Conservation (phyloP, 257 asterid genomes). For the Scutellaria baicalensis region DNA sequence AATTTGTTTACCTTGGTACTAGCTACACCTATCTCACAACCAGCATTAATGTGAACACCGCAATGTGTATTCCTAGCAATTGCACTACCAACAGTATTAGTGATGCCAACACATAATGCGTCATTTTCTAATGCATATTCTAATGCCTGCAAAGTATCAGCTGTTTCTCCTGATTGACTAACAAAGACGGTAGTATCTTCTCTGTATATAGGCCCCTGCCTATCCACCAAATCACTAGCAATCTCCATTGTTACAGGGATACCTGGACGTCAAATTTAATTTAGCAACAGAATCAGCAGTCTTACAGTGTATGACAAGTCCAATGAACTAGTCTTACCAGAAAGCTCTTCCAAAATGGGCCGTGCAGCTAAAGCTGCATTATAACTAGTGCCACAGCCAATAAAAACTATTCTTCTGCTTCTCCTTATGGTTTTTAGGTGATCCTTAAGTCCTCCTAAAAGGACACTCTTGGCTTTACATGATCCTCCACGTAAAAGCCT, state of each 20-base stretch:
- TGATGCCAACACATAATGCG: slow-evolving; percentile 95
- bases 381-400: slow-evolving; percentile 98
- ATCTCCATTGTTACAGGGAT: slow-evolving; percentile 95
- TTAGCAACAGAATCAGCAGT: slow-evolving; percentile 1
- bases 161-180: slow-evolving; percentile 99
- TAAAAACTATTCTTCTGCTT: slow-evolving; percentile 89
- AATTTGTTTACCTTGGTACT: slow-evolving; percentile 70
- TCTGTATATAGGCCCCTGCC: slow-evolving; percentile 95
- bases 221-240: slow-evolving; percentile 95
- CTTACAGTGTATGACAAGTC: background rate
- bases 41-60: slow-evolving; percentile 97
- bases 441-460: slow-evolving; percentile 94
- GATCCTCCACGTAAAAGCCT: slow-evolving; percentile 94
- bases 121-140: slow-evolving; percentile 94
- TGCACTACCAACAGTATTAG: slow-evolving; percentile 98
- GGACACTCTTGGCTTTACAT: slow-evolving; percentile 81
- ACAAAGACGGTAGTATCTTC: slow-evolving; percentile 94
- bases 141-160: slow-evolving; percentile 88
- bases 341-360: slow-evolving; percentile 90
- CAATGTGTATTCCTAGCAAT: slow-evolving; percentile 96
- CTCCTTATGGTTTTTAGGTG: slow-evolving; percentile 89
- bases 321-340: slow-evolving; percentile 44
- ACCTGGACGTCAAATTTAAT: slow-evolving; percentile 33
- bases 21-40: slow-evolving; percentile 98
- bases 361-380: slow-evolving; percentile 97